A percentile compares a stretch with the other conserved stretches of the same genome.
Conservation (phyloP, 106 monocot species). For the Alisma plantagoaquatica region DNA sequence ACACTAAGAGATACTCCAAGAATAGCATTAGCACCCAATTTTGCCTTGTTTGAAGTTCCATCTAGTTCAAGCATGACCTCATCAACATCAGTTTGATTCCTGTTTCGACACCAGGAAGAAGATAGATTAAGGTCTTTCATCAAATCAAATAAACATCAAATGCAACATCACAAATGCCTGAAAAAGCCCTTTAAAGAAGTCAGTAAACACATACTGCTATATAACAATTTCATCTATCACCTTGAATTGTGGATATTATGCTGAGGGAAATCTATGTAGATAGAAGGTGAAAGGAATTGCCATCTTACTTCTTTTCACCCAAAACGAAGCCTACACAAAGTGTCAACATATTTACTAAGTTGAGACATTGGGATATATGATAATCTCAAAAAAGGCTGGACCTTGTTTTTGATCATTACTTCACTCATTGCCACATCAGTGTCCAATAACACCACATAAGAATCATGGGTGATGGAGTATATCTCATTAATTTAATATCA, state of each 20-base stretch:
- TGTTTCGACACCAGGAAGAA: constrained; percentile 23
- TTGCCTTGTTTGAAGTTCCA: constrained; percentile 91
- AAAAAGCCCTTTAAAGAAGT: not conserved
- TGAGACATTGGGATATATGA: too few relatives aligned
- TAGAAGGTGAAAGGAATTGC: not conserved
- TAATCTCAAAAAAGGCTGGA: too few relatives aligned
- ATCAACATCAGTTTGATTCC: constrained; percentile 81
- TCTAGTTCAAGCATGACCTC: constrained; percentile 84
- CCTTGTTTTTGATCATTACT: too few relatives aligned
- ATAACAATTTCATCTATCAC: too few relatives aligned
- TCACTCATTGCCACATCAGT: too few relatives aligned
- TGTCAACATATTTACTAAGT: too few relatives aligned
- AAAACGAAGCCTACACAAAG: too few relatives aligned
- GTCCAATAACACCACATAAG: too few relatives aligned
- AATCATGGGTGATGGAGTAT: too few relatives aligned
- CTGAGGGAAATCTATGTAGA: not conserved
- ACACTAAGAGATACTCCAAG: constrained; percentile 89
- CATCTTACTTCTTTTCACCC: too few relatives aligned
- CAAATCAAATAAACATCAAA: not conserved
- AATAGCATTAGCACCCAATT: constrained; percentile 88
- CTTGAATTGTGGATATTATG: too few relatives aligned
- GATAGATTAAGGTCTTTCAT: not conserved
- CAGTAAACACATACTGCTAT: not conserved
- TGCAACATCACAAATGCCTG: not conserved
- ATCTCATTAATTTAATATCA: too few relatives aligned